A percentile compares a stretch with the other conserved stretches of the same genome.
phyloP scores from a whole-genome alignment of 2,329 filamentous ascomycete species.

The Exophiala spinifera region DNA sequence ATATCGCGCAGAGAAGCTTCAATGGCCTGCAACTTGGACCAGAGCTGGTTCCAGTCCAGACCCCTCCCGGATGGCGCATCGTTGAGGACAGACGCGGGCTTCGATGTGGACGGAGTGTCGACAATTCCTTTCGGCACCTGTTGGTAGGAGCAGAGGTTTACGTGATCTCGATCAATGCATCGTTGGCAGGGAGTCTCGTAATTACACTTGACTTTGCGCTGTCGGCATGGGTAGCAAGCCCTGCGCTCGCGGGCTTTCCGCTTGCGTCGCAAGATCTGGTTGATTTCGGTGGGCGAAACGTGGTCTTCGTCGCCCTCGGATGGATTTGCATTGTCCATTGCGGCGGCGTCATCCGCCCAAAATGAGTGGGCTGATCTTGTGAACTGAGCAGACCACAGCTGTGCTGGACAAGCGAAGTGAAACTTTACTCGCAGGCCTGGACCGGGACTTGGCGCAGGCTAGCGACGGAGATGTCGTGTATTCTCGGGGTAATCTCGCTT shows the following conservation, averaged over 20 bases:
- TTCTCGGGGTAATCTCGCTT: too few relatives aligned
- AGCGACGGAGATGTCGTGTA: too few relatives aligned
- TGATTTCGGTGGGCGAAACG: conserved; percentile 3
- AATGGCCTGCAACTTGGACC: conserved; percentile 6
- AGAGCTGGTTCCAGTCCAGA: neutral
- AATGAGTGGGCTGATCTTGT: neutral
- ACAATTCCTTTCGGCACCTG: conserved; percentile 37
- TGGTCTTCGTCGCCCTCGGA: neutral
- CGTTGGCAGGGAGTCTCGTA: conserved; percentile 40
- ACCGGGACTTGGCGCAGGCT: too few relatives aligned
- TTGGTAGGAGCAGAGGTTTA: conserved; percentile 47
- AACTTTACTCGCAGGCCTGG: too few relatives aligned
- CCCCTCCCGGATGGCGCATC: too few relatives aligned
- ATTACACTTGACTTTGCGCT: conserved; percentile 39
- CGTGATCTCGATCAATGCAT: conserved; percentile 47
- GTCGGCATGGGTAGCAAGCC: conserved; percentile 37
- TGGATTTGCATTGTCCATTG: neutral
- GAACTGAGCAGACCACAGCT: too few relatives aligned
- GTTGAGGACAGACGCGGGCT: conserved; percentile 29
- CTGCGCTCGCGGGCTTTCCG: conserved; percentile 33
- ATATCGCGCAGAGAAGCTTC: conserved; percentile 7
- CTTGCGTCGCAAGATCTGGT: conserved; percentile 21
- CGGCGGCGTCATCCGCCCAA: neutral
- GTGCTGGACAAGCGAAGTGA: too few relatives aligned
- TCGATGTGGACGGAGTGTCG: neutral